Evolutionary conservation across 768 basidiomycete species (phyloP).

Genomic region (Naganishia randhawae): DNA sequence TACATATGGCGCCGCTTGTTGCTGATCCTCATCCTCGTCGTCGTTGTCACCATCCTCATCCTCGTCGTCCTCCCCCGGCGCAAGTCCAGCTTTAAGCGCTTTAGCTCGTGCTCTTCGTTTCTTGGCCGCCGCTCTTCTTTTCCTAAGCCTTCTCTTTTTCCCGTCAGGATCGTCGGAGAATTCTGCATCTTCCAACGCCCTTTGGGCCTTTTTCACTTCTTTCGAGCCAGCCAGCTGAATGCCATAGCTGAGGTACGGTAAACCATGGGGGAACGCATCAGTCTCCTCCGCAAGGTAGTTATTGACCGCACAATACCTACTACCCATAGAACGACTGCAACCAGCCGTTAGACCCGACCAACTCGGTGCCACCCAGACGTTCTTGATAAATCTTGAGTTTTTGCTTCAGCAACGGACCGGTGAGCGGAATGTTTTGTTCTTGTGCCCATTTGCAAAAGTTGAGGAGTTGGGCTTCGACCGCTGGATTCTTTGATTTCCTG

Average conservation of each 20-base stretch:
- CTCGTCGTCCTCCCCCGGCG: not conserved
- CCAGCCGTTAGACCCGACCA: conserved; percentile 16
- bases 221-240: conserved; percentile 16
- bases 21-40: not conserved
- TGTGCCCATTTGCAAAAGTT: conserved; percentile 19
- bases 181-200: conserved; percentile 10
- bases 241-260: not conserved
- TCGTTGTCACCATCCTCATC: conserved; percentile 2
- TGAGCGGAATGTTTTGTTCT: conserved; percentile 13
- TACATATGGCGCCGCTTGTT: not conserved
- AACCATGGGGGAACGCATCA: not conserved
- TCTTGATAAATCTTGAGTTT: conserved; percentile 19
- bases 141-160: conserved; percentile 13
- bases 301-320: not conserved
- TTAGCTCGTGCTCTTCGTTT: not conserved
- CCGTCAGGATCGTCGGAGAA: conserved; percentile 14
- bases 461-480: conserved; percentile 9
- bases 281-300: not conserved
- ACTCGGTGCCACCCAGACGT: conserved; percentile 6
- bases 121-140: conserved; percentile 12
- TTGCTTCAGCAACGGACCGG: conserved; percentile 22
- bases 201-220: conserved; percentile 6
- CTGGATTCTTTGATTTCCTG: conserved; percentile 18
- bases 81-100: not conserved
- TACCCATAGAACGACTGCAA: conserved; percentile 18